phyloP scores from a whole-genome alignment of 2,329 filamentous ascomycete species.

The Achaetomium macrosporum region DNA sequence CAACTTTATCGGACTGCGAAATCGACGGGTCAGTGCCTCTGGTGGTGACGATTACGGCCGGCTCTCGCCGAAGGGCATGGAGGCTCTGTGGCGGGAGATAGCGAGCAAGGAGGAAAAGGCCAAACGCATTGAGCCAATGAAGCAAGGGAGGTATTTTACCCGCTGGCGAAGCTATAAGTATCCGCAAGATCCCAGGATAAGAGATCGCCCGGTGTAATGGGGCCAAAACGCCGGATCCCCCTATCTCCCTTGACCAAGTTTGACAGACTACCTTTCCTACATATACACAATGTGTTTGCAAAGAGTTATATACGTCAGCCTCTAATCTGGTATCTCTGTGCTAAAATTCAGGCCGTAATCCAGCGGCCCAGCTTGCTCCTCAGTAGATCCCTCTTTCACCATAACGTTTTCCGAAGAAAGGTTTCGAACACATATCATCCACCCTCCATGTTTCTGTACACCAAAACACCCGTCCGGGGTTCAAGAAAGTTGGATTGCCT shows the following conservation, averaged over 20 bases:
- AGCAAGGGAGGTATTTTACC: slow-evolving; percentile 5
- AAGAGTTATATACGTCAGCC: too few species aligned
- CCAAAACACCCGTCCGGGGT: too few species aligned
- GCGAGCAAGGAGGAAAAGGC: slow-evolving; percentile 3
- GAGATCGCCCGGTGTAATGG: background rate
- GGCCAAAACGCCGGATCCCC: background rate
- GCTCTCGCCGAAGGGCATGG: background rate
- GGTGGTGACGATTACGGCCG: background rate
- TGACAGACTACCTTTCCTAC: too few species aligned
- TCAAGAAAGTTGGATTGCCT: too few species aligned
- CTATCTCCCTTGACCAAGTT: background rate
- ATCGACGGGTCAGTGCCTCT: background rate
- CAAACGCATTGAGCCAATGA: slow-evolving; percentile 2
- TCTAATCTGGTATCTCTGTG: too few species aligned
- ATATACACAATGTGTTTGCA: too few species aligned
- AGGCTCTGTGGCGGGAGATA: background rate
- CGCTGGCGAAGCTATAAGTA: slow-evolving; percentile 3
- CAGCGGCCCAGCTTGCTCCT: too few species aligned
- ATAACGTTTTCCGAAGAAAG: too few species aligned
- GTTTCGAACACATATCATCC: too few species aligned
- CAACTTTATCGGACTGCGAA: background rate
- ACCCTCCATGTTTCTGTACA: too few species aligned
- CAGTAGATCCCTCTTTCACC: too few species aligned
- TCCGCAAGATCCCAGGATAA: slow-evolving; percentile 2
- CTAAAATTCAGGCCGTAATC: too few species aligned